These are phyloP conservation scores for Geotrichum europaeum DNA, from an alignment of 1,139 yeast genomes.

Conservation along the genomic window DNA sequence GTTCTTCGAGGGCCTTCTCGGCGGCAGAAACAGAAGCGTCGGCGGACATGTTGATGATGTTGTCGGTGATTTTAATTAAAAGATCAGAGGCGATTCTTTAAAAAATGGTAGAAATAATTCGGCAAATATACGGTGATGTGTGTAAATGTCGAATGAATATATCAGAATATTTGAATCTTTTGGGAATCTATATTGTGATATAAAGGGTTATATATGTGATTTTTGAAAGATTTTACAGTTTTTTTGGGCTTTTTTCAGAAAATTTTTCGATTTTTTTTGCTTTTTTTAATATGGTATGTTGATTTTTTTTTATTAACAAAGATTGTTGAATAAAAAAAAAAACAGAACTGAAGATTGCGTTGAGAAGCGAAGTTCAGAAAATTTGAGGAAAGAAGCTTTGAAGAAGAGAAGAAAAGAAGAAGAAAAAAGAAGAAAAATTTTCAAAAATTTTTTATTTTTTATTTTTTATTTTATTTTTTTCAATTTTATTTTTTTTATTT, in stretches of 20 bases:
- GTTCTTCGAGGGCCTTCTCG: slow-evolving; percentile 37
- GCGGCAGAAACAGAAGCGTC: slow-evolving; percentile 39
- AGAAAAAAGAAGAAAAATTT: slow-evolving; percentile 1
- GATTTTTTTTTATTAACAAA: slow-evolving; percentile 15
- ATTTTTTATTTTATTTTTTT: not conserved
- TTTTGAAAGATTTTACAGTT: slow-evolving; percentile 18
- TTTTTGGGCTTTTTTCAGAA: slow-evolving; percentile 13
- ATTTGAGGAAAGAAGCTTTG: not conserved
- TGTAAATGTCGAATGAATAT: not conserved
- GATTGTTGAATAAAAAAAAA: slow-evolving; percentile 13
- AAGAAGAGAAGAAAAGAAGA: slow-evolving; percentile 2
- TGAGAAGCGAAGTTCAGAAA: slow-evolving; percentile 8
- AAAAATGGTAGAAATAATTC: not conserved
- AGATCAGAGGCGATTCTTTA: not conserved
- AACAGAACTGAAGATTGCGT: not conserved
- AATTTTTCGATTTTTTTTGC: slow-evolving; percentile 21
- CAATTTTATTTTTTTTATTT: too few relatives aligned
- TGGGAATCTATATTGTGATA: not conserved
- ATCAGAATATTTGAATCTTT: not conserved
- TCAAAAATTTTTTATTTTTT: slow-evolving; percentile 2
- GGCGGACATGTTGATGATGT: slow-evolving; percentile 28
- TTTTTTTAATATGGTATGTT: slow-evolving; percentile 17
- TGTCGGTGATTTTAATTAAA: not conserved
- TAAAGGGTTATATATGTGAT: slow-evolving; percentile 4
- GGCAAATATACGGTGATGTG: not conserved